Percentiles rank a stretch among this genome's conserved stretches.
Evolutionary conservation across 805 yeast genomes (phyloP).

Genomic region (Kodamaea leandrae): DNA sequence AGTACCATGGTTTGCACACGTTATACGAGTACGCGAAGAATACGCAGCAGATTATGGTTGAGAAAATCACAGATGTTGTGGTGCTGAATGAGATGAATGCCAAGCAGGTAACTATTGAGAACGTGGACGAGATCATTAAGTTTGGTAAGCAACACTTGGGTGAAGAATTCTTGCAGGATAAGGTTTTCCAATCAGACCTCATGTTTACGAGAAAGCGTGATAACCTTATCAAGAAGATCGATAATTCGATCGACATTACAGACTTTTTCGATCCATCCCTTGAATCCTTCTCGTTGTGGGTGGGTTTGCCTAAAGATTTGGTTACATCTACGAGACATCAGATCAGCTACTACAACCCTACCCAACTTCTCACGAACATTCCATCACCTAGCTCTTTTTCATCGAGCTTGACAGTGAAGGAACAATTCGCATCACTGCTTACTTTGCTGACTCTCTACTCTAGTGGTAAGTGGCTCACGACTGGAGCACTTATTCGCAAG

Average conservation of each 20-base stretch:
- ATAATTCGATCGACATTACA: conserved; percentile 56
- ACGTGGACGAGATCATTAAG: conserved; percentile 59
- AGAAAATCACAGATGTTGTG: conserved; percentile 64
- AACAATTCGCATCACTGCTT: conserved; percentile 34
- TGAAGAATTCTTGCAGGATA: conserved; percentile 55
- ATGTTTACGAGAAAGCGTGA: conserved; percentile 84
- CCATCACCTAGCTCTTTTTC: conserved; percentile 7
- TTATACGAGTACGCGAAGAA: conserved; percentile 66
- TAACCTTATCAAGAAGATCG: conserved; percentile 52
- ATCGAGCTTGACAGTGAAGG: conserved; percentile 23
- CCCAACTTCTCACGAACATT: conserved; percentile 26
- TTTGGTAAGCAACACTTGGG: conserved; percentile 68
- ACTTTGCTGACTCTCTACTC: conserved; percentile 41
- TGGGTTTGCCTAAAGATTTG: conserved; percentile 36
- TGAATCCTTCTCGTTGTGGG: conserved; percentile 52
- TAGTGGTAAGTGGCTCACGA: conserved; percentile 38
- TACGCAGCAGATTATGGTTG: conserved; percentile 67
- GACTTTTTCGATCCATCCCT: conserved; percentile 81
- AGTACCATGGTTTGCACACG: conserved; percentile 61
- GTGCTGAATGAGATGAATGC: conserved; percentile 66
- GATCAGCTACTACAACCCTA: conserved; percentile 33
- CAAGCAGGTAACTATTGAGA: conserved; percentile 52
- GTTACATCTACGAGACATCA: conserved; percentile 26
- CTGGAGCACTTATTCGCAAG: conserved; percentile 42
- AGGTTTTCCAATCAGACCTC: conserved; percentile 63